Evolutionary conservation across 331 rosid genomes (phyloP).

Genomic region (Arachis monticola): DNA sequence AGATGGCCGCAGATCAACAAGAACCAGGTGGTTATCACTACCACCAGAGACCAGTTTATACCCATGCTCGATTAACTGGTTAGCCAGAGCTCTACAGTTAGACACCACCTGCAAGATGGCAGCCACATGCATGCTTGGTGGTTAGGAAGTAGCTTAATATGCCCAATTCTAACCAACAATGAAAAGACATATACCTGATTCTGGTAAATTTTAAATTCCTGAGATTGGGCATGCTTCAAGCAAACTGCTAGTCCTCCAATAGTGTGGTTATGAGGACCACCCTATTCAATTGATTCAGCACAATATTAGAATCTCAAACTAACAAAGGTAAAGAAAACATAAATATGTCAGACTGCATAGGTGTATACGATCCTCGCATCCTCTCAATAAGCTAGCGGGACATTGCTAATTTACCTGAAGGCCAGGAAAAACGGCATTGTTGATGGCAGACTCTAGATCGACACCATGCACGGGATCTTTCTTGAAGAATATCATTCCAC

Average conservation of each 20-base stretch:
- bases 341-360: conserved; percentile 25
- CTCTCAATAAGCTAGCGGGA: conserved; percentile 32
- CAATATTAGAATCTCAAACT: conserved; percentile 22
- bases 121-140: not conserved
- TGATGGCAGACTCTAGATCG: conserved; percentile 82
- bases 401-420: conserved; percentile 66
- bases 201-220: conserved; percentile 83
- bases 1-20: conserved; percentile 87
- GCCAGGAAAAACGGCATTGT: conserved; percentile 95
- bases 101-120: conserved; percentile 71
- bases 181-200: conserved; percentile 60
- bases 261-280: conserved; percentile 99
- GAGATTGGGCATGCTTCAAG: conserved; percentile 79
- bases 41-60: conserved; percentile 96
- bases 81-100: conserved; percentile 86
- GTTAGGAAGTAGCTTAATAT: conserved; percentile 17
- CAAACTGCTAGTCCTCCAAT: conserved; percentile 97
- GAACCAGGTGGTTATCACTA: conserved; percentile 91
- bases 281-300: conserved; percentile 56
- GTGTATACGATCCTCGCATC: conserved; percentile 1
- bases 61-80: conserved; percentile 65
- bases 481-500: conserved; percentile 97
- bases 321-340: conserved; percentile 31
- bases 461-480: conserved; percentile 80
- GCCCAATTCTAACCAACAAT: conserved; percentile 15